A percentile compares a stretch with the other conserved stretches of the same genome.
Evolutionary conservation across 345 rosid genomes (phyloP).

Genomic region (Gossypium turneri): DNA sequence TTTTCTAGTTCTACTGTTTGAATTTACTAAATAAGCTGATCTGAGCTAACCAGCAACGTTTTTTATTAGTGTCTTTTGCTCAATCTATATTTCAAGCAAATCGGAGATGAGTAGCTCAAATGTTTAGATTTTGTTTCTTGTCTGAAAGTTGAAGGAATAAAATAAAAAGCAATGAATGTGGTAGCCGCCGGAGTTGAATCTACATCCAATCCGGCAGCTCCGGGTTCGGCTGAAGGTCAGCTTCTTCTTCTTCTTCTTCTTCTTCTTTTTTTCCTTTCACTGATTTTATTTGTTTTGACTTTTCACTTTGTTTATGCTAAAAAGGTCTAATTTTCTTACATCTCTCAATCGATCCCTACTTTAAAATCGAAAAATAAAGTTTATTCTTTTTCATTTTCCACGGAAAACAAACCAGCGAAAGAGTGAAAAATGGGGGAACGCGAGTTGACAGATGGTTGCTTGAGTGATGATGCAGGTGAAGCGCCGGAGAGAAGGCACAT

Average conservation of each 20-base stretch:
- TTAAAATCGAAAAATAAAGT: background rate
- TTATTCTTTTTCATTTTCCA: background rate
- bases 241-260: background rate
- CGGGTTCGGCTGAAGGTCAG: constrained; percentile 41
- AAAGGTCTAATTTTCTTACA: background rate
- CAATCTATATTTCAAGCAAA: background rate
- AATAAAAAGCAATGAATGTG: constrained; percentile 32
- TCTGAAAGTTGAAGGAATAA: background rate
- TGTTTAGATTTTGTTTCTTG: background rate
- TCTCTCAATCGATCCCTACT: background rate
- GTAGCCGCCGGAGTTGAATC: constrained; percentile 38
- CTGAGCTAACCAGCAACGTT: constrained; percentile 16
- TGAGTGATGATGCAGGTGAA: constrained; percentile 32
- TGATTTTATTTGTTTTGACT: background rate
- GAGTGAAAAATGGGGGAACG: background rate
- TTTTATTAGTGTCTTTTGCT: background rate
- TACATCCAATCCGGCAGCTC: constrained; percentile 16
- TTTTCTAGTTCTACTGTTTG: background rate
- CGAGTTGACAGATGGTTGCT: constrained; percentile 14
- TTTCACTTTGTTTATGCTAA: background rate
- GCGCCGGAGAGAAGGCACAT: constrained; percentile 51
- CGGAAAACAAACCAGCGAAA: constrained; percentile 6
- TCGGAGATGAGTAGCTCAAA: constrained; percentile 15
- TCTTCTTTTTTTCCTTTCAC: too few species aligned
- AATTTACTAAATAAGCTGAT: constrained; percentile 15